A percentile compares a stretch with the other conserved stretches of the same genome.
Conservation (phyloP, 768 basidiomycete species). For the Amanita subjunquillea region DNA sequence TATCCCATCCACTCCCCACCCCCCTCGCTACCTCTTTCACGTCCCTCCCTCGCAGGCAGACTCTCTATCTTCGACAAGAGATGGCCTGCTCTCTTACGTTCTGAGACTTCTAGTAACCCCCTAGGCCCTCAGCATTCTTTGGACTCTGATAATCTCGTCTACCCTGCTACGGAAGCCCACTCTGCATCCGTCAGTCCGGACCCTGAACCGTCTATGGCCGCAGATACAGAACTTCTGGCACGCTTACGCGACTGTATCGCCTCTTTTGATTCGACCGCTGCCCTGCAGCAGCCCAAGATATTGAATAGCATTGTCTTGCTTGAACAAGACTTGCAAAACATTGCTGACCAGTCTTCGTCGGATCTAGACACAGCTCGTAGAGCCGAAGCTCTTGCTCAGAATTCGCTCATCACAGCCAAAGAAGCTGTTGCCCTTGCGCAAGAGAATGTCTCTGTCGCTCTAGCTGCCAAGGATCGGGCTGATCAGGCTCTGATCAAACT, state of each 20-base stretch:
- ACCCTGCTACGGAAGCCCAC: background rate
- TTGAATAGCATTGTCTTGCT: background rate
- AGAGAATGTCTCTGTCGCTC: constrained; percentile 10
- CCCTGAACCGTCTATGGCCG: too few species aligned
- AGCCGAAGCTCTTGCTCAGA: constrained; percentile 19
- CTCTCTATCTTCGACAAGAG: too few species aligned
- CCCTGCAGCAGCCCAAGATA: background rate
- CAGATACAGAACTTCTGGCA: background rate
- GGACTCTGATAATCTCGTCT: background rate
- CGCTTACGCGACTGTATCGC: background rate
- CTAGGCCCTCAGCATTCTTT: background rate
- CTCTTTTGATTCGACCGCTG: background rate
- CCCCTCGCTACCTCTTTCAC: constrained; percentile 4
- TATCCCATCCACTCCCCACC: constrained; percentile 8
- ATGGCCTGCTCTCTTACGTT: too few species aligned
- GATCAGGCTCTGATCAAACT: background rate
- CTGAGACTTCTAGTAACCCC: too few species aligned
- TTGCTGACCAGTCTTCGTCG: constrained; percentile 14
- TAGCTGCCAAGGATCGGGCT: background rate
- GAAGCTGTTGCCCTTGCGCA: constrained; percentile 12
- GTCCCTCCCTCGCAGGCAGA: too few species aligned
- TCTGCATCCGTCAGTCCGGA: background rate
- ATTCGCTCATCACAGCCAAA: constrained; percentile 17
- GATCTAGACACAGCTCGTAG: constrained; percentile 16
- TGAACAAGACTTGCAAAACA: constrained; percentile 12